phyloP scores from a whole-genome alignment of 208 protist species.

The Phytomonas francai region DNA sequence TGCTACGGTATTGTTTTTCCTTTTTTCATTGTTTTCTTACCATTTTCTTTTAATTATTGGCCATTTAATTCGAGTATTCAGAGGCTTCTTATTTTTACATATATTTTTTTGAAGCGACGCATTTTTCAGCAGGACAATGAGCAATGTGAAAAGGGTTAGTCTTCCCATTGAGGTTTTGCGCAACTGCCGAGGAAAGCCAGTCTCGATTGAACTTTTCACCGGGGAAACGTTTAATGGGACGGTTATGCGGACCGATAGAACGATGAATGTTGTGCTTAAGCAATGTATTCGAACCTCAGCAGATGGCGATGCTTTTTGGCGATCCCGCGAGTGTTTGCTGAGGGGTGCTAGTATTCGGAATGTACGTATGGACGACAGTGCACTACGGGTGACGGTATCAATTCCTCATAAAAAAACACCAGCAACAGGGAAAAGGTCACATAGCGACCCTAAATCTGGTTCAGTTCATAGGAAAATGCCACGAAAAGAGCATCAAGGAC shows the following conservation, averaged over 20 bases:
- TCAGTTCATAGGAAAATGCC: not conserved
- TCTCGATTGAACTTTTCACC: constrained; percentile 61
- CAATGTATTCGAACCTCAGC: constrained; percentile 57
- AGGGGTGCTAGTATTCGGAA: constrained; percentile 69
- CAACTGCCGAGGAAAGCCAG: constrained; percentile 70
- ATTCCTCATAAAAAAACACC: not conserved
- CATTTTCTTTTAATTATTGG: constrained; percentile 9
- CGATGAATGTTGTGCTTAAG: constrained; percentile 83
- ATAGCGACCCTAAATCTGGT: not conserved
- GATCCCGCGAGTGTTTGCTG: constrained; percentile 56
- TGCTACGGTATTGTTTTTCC: not conserved
- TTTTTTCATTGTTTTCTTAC: no score
- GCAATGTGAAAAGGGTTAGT: constrained; percentile 20
- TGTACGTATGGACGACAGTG: constrained; percentile 68
- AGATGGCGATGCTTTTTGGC: constrained; percentile 62
- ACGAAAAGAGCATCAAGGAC: not conserved
- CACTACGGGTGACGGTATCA: constrained; percentile 13
- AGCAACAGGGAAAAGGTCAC: not conserved
- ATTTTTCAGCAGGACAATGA: constrained; percentile 21
- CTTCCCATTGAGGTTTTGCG: constrained; percentile 72
- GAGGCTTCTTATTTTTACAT: not conserved
- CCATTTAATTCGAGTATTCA: not conserved
- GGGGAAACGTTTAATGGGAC: constrained; percentile 77
- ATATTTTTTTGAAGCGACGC: not conserved
- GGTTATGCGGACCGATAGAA: constrained; percentile 64